Evolutionary conservation across 129 eudicot genomes (phyloP).

Genomic region (Flaveria bidentis): DNA sequence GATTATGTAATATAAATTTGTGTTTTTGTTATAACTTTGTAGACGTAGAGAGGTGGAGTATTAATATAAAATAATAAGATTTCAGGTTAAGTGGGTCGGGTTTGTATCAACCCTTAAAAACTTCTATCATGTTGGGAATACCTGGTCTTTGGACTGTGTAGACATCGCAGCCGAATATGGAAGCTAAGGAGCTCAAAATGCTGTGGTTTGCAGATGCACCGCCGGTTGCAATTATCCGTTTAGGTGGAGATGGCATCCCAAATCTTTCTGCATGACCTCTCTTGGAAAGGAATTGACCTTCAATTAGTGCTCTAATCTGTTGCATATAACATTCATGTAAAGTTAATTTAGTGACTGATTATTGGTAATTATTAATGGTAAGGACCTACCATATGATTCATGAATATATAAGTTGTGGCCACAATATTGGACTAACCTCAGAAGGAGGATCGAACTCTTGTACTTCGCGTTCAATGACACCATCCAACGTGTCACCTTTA

Average conservation of each 20-base stretch:
- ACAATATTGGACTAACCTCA: slow-evolving; percentile 52
- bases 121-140: slow-evolving; percentile 4
- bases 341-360: neutral
- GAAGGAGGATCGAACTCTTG: slow-evolving; percentile 71
- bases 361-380: neutral
- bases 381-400: slow-evolving; percentile 9
- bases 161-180: slow-evolving; percentile 79
- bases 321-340: slow-evolving; percentile 21
- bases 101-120: no score
- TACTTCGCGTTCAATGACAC: slow-evolving; percentile 56
- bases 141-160: slow-evolving; percentile 85
- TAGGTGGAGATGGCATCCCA: slow-evolving; percentile 96
- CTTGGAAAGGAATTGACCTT: slow-evolving; percentile 91
- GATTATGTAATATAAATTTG: no score
- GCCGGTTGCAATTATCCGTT: slow-evolving; percentile 88
- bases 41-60: no score
- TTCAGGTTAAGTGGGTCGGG: no score
- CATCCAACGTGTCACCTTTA: slow-evolving; percentile 53
- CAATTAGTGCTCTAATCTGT: slow-evolving; percentile 82
- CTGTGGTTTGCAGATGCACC: slow-evolving; percentile 82
- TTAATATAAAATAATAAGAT: no score
- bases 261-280: slow-evolving; percentile 84
- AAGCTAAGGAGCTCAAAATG: slow-evolving; percentile 65
- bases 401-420: neutral
- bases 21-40: no score